A percentile compares a stretch with the other conserved stretches of the same genome.
These are phyloP conservation scores for Fraxinus velutina DNA, from an alignment of 305 asterid genomes.

Conservation along the genomic window DNA sequence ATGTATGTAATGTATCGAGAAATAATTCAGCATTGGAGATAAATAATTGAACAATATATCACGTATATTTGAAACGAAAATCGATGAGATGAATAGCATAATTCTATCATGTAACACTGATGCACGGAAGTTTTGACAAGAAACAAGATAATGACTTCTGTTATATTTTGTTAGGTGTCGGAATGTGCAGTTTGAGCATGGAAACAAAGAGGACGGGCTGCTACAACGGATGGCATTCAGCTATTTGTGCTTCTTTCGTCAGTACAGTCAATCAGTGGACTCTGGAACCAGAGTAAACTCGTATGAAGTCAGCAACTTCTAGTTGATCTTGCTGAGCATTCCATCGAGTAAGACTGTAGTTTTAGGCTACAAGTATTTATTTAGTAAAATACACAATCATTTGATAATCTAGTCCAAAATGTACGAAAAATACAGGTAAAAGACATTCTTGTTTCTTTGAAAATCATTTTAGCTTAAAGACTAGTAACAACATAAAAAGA, in stretches of 20 bases:
- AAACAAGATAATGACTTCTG: background rate
- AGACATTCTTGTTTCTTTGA: background rate
- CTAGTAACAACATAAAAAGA: background rate
- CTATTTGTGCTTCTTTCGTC: slow-evolving; percentile 41
- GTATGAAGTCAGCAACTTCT: background rate
- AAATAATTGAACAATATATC: too few relatives aligned
- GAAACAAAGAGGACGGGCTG: slow-evolving; percentile 36
- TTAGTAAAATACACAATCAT: background rate
- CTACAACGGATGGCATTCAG: slow-evolving; percentile 69
- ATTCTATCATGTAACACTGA: background rate
- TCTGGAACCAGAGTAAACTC: background rate
- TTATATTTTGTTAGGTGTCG: slow-evolving; percentile 52
- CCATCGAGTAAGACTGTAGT: background rate
- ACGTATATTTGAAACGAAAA: too few relatives aligned
- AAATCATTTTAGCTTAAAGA: background rate
- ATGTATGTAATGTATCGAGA: too few relatives aligned
- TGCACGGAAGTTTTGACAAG: background rate
- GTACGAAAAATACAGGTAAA: background rate
- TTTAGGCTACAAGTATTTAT: background rate
- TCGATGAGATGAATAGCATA: too few relatives aligned
- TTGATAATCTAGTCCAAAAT: background rate
- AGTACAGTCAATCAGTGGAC: background rate
- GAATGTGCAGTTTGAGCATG: slow-evolving; percentile 20
- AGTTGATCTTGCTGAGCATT: background rate
- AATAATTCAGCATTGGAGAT: too few relatives aligned